A percentile compares a stretch with the other conserved stretches of the same genome.
Evolutionary conservation across 2,329 filamentous ascomycete genomes (phyloP).

Genomic region (Calonectria pauciramosa): DNA sequence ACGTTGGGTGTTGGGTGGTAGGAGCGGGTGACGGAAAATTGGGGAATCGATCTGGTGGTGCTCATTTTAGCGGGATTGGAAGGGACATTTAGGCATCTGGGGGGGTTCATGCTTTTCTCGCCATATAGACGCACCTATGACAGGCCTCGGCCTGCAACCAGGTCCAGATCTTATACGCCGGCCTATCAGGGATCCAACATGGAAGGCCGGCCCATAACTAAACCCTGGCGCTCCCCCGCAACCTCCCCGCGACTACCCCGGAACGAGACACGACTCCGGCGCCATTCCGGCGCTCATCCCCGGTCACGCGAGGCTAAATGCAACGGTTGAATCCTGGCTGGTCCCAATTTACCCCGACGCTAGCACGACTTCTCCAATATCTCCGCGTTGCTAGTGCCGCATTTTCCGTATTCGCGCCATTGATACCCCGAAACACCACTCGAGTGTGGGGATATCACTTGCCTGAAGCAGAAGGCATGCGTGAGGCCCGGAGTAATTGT

Average conservation of each 20-base stretch:
- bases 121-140: conserved; percentile 38
- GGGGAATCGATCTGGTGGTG: background rate
- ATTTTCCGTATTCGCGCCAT: conserved; percentile 14
- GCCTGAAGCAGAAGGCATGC: background rate
- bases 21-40: conserved; percentile 10
- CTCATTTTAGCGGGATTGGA: conserved; percentile 19
- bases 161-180: conserved; percentile 19
- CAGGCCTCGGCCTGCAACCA: background rate
- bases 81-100: conserved; percentile 40
- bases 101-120: conserved; percentile 15
- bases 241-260: conserved; percentile 26
- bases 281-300: conserved; percentile 36
- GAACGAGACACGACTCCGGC: conserved; percentile 37
- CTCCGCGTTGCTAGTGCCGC: conserved; percentile 28
- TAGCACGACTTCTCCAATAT: conserved; percentile 31
- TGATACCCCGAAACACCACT: conserved; percentile 15
- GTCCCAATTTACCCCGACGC: conserved; percentile 39
- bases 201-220: background rate
- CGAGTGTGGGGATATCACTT: background rate
- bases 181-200: conserved; percentile 10
- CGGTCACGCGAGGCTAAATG: conserved; percentile 6
- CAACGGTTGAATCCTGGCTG: conserved; percentile 33
- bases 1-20: background rate
- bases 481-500: background rate
- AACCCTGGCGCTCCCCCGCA: conserved; percentile 22